Evolutionary conservation across 1,284 basidiomycete genomes (phyloP).

Genomic region (Psilocybe mexicana): DNA sequence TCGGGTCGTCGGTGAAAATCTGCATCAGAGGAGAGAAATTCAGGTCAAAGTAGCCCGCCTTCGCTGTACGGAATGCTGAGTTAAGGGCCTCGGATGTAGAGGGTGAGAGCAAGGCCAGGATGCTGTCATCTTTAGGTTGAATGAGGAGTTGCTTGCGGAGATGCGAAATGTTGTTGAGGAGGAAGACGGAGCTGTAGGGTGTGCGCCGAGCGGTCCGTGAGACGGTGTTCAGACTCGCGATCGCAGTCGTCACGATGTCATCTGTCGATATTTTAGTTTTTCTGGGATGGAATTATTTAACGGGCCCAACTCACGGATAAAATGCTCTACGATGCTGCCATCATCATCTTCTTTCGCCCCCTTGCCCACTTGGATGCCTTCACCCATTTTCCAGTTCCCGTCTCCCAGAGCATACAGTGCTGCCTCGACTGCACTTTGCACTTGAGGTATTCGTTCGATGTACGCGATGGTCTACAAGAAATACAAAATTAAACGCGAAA

Average conservation of each 20-base stretch:
- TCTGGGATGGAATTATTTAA: slow-evolving; percentile 6
- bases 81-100: slow-evolving; percentile 62
- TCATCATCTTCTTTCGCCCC: slow-evolving; percentile 55
- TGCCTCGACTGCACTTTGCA: slow-evolving; percentile 63
- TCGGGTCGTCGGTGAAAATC: slow-evolving; percentile 65
- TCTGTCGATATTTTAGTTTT: slow-evolving; percentile 39
- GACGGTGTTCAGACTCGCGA: slow-evolving; percentile 59
- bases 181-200: slow-evolving; percentile 70
- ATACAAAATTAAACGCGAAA: background rate
- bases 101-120: slow-evolving; percentile 54
- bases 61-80: slow-evolving; percentile 72
- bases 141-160: slow-evolving; percentile 59
- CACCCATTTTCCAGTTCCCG: slow-evolving; percentile 88
- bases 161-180: slow-evolving; percentile 77
- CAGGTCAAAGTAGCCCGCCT: slow-evolving; percentile 78
- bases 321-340: slow-evolving; percentile 68
- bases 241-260: slow-evolving; percentile 64
- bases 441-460: slow-evolving; percentile 65
- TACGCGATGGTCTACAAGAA: slow-evolving; percentile 61
- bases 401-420: slow-evolving; percentile 71
- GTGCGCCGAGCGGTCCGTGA: slow-evolving; percentile 65
- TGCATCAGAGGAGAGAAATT: slow-evolving; percentile 79
- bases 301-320: slow-evolving; percentile 53
- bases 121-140: slow-evolving; percentile 44
- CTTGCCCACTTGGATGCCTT: slow-evolving; percentile 62